Evolutionary conservation across 176 grass and related monocot genomes (phyloP), one percentile per base, ranked within the genome.

Genomic region (Paspalum notatum): DNA sequence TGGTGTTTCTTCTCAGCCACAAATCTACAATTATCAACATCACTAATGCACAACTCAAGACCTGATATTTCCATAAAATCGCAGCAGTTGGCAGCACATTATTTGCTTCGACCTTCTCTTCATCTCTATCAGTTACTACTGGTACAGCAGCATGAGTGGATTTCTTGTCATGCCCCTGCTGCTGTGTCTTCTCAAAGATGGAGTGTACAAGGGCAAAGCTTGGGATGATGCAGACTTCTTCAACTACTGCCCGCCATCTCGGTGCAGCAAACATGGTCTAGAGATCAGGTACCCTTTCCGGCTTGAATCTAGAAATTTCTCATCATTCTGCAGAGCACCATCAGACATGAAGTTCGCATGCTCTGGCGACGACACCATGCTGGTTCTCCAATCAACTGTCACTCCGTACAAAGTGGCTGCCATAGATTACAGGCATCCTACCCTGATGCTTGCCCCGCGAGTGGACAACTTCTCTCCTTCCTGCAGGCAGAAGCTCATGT

Each of bases 261-360:
- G 20, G 13, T 91, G 92, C 65, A 83, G 83, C 53, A 7, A 58
- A 14, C 27, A 39, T 32, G 90, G 90, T 16, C 84, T 76, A 0
- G 58, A 89, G 76, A 83, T 95, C 22, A 72, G 89, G 61, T 91
- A 59, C 16, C 89, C 89, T 0, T 66, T 84, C 50, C 75, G 60
- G 18, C 81, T 89, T 4, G 17, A 62, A 68, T 77, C 52, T 22
- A 80, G 68, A 42, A 67, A 62, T 66, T 42, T 54, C 16, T 32
- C 76, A 5, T 24, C 61, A 57, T 51, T 24, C 58, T 89, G 92
- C 4, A 72, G 83, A 18, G 21, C 11, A 5, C 61, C 37, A 7
- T 40, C 32, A 32, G 32, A 87, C 66, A 47, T 80, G 62, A 50
- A 75, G 18, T 16, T 95, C 44, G 74, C 50, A 25, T 95, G 93